phyloP scores from a whole-genome alignment of 1,284 basidiomycete genomes.

The Phylloboletellus chloephorus region DNA sequence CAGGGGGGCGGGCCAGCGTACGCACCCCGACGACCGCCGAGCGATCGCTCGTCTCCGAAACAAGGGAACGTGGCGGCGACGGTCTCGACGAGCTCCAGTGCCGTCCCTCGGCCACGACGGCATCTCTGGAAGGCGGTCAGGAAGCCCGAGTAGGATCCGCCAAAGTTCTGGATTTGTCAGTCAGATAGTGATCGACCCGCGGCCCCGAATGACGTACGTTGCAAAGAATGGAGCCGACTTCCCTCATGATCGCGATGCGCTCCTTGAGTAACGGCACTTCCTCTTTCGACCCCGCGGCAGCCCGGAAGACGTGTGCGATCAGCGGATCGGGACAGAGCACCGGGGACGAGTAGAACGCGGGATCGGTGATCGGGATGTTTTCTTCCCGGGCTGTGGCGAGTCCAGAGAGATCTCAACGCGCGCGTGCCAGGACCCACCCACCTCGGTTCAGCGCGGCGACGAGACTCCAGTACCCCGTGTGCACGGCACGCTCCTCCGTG shows the following conservation, averaged over 20 bases:
- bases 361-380: conserved; percentile 69
- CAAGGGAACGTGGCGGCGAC: conserved; percentile 66
- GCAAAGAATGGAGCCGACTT: conserved; percentile 64
- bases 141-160: conserved; percentile 66
- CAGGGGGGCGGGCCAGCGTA: neutral
- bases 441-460: conserved; percentile 74
- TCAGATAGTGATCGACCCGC: conserved; percentile 9
- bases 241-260: conserved; percentile 66
- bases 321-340: conserved; percentile 58
- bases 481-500: conserved; percentile 42
- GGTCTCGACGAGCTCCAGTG: conserved; percentile 67
- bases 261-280: conserved; percentile 60
- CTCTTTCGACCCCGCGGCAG: conserved; percentile 53
- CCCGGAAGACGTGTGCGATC: conserved; percentile 62
- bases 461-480: conserved; percentile 79
- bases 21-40: conserved; percentile 54
- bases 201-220: conserved; percentile 40
- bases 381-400: conserved; percentile 48
- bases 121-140: conserved; percentile 53
- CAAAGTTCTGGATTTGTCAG: conserved; percentile 47
- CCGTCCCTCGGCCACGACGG: conserved; percentile 50
- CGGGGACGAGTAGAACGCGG: conserved; percentile 67
- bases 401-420: neutral
- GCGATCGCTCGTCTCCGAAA: conserved; percentile 65
- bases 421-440: conserved; percentile 29